Conservation (phyloP, 495 filamentous ascomycete genomes). For the Aspergillus cristatus region DNA sequence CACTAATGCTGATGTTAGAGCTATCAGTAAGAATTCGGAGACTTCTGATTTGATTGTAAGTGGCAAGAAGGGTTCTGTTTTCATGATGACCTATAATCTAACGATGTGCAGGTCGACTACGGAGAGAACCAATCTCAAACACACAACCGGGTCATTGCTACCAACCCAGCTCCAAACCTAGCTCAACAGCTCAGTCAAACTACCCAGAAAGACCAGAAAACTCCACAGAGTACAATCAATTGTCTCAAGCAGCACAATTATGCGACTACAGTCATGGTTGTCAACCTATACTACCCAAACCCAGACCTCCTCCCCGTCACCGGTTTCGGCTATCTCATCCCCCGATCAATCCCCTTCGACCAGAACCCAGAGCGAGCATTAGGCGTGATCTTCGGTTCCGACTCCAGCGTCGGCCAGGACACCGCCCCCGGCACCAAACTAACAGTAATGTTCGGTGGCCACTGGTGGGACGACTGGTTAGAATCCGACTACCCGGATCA, state of each 20-base stretch:
- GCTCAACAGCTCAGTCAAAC: conserved; percentile 10
- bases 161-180: conserved; percentile 44
- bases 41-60: conserved; percentile 15
- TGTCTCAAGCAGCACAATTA: conserved; percentile 42
- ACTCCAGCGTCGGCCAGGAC: conserved; percentile 48
- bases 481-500: conserved; percentile 44
- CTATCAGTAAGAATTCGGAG: conserved; percentile 7
- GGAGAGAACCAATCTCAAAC: conserved; percentile 4
- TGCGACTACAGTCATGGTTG: conserved; percentile 76
- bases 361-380: conserved; percentile 79
- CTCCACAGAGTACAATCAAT: conserved; percentile 15
- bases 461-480: conserved; percentile 71
- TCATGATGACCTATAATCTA: too few species aligned
- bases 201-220: conserved; percentile 2
- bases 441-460: conserved; percentile 91
- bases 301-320: conserved; percentile 51
- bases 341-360: conserved; percentile 53
- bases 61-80: too few species aligned
- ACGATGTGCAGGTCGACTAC: conserved; percentile 7
- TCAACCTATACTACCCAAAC: conserved; percentile 76
- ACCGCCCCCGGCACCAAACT: conserved; percentile 65
- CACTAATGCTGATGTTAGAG: conserved; percentile 12
- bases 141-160: conserved; percentile 63
- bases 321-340: conserved; percentile 90
- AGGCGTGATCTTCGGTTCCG: conserved; percentile 85